Evolutionary conservation across 106 monocot species (phyloP), one percentile per base, ranked within the genome.

Genomic region (Dendrobium catenatum): DNA sequence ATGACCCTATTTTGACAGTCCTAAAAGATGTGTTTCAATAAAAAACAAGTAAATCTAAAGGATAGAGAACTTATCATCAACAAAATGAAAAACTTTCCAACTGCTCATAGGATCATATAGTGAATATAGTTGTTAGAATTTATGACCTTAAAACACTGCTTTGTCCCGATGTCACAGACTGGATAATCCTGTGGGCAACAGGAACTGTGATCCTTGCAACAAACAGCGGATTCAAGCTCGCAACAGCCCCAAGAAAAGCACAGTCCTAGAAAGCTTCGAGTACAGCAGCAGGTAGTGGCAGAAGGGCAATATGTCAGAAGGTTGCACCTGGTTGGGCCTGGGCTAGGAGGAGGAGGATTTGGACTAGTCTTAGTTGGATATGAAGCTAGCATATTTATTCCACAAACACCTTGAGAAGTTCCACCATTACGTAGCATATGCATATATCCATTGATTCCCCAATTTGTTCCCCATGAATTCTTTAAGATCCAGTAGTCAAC

Each of bases 191-290:
- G 78, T 1, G 99, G 99, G 75, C 99, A 99, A 46, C 99, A 95
- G 80, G 83, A 95, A 42, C 68, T 83, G 33, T 84, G 81, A 68
- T 93, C 95, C 76, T 99, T 87, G 79, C 99, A 95, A 77, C 99
- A 99, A 74, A 99, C 89, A 75, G 99, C 95, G 29, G 85, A 90
- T 0, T 93, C 90, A 47, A 95, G 86, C 41, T 85, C 95, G 78
- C 99, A 99, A 81, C 99, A 99, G 44, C 95, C 84, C 95, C 95
- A 99, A 7, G 91, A 91, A 81, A 99, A 68, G 75, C 99, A 99
- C 2, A 93, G 2, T 37, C 99, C 99, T 7, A 99, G 85, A n/a
- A 93, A 10, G 49, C 81, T 84, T 85, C 82, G 78, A 11, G 72
- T 82, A 85, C 99, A 99, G 79, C 99, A 95, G 82, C 99, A 95